A percentile compares a stretch with the other conserved stretches of the same genome.
Evolutionary conservation across 108 stramenopile species (phyloP).

Genomic region (Craspedostauros australis): DNA sequence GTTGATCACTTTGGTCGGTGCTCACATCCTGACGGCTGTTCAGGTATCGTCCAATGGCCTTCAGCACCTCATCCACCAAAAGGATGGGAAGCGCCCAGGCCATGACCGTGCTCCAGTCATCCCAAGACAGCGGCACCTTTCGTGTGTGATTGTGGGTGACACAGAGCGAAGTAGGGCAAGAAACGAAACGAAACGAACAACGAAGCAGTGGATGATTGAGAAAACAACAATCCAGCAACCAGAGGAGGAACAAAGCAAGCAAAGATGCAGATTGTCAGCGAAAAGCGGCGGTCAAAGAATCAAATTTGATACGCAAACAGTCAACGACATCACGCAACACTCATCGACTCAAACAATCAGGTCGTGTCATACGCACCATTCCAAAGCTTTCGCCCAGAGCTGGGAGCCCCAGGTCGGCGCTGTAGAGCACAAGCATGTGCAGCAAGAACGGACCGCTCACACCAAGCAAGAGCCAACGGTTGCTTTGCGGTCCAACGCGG

Average conservation of each 20-base stretch:
- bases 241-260: not conserved
- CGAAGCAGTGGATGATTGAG: not conserved
- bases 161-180: not conserved
- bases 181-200: not conserved
- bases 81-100: constrained; percentile 85
- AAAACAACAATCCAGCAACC: not conserved
- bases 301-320: not conserved
- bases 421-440: constrained; percentile 86
- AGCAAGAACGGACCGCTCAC: constrained; percentile 85
- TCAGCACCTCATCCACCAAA: constrained; percentile 88
- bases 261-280: too few relatives aligned
- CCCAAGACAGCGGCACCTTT: constrained; percentile 51
- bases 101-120: constrained; percentile 81
- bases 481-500: constrained; percentile 82
- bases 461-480: constrained; percentile 85
- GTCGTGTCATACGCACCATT: constrained; percentile 45
- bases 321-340: not conserved
- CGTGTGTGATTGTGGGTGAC: not conserved
- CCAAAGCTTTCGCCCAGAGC: constrained; percentile 83
- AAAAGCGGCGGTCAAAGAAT: not conserved
- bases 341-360: not conserved
- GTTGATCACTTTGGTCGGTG: too few relatives aligned
- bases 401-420: constrained; percentile 43
- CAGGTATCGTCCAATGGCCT: constrained; percentile 49
- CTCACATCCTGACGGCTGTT: too few relatives aligned